Evolutionary conservation across 495 filamentous ascomycete genomes (phyloP).

Genomic region (Platismatia glauca): DNA sequence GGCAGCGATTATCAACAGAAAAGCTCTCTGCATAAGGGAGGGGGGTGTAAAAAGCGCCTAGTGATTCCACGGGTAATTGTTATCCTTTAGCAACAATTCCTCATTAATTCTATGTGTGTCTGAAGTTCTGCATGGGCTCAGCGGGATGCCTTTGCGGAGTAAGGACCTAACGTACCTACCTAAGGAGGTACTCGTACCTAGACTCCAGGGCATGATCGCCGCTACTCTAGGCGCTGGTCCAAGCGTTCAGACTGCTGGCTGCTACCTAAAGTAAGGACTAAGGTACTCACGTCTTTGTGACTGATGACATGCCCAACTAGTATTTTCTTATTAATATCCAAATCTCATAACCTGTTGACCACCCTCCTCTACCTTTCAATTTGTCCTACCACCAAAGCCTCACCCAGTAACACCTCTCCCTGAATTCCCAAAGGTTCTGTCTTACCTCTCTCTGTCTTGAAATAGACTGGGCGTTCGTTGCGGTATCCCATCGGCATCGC

Average conservation of each 20-base stretch:
- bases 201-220: neutral
- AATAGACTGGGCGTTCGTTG: neutral
- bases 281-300: too few species aligned
- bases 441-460: neutral
- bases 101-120: too few species aligned
- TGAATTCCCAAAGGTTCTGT: neutral
- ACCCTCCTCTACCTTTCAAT: neutral
- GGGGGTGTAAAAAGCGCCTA: too few species aligned
- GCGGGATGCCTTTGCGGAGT: too few species aligned
- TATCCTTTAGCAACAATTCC: too few species aligned
- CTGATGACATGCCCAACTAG: constrained; percentile 3
- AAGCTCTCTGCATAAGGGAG: neutral
- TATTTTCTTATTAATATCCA: neutral
- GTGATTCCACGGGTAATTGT: too few species aligned
- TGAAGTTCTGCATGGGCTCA: too few species aligned
- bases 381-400: neutral
- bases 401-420: neutral
- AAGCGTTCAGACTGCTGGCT: neutral
- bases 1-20: neutral
- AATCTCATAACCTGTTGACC: neutral
- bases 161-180: too few species aligned
- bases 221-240: neutral
- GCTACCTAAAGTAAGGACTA: neutral
- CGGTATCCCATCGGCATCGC: neutral
- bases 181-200: too few species aligned